Base-by-base conservation (phyloP, 495 filamentous ascomycete genomes). In the Podospora fimiseda region DNA sequence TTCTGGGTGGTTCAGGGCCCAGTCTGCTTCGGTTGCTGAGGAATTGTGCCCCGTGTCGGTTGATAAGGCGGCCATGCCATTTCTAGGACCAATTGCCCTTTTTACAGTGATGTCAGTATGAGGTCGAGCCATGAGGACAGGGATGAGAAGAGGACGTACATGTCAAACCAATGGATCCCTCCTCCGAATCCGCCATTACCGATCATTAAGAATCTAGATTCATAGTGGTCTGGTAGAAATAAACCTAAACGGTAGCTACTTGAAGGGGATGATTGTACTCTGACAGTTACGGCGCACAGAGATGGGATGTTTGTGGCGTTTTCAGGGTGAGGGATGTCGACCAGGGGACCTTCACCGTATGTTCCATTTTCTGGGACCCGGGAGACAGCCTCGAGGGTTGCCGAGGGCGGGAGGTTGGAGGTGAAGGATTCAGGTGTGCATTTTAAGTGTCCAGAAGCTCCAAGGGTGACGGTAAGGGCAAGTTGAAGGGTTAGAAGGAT, bases 1-100 rank as follows among this genome's bases (percentile, higher is more conserved):
- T 2, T 53, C 43, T n/a, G 51, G 21, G 6, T 16, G 14, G 33
- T 37, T 42, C 9, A 48, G 21, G 1, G 78, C 75, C 80, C 79
- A 83, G 9, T 60, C 57, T 22, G 67, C 66, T 50, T 77, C 70
- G 13, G 51, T 58, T 6, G 59, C 23, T 7, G 66, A 61, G 1
- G 71, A 72, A 51, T 70, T 76, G 55, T 83, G 80, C 0, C 80
- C 81, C 6, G 74, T 78, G 60, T 83, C 74, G 2, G 79, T 83
- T 5, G 77, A 77, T 36, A 82, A 67, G 18, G 70, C 62, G 15
- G 80, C 79, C 60, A 80, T 79, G 38, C 78, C 78, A 47, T 55
- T 44, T 13, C 54, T 55, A 1, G 59, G 22, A 0, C 61, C 61
- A 9, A 41, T 39, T 7, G 53, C 60, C 57, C 43, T 45, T 16